Evolutionary conservation across 306 rosid species (phyloP).

Genomic region (Lathyrus oleraceus): DNA sequence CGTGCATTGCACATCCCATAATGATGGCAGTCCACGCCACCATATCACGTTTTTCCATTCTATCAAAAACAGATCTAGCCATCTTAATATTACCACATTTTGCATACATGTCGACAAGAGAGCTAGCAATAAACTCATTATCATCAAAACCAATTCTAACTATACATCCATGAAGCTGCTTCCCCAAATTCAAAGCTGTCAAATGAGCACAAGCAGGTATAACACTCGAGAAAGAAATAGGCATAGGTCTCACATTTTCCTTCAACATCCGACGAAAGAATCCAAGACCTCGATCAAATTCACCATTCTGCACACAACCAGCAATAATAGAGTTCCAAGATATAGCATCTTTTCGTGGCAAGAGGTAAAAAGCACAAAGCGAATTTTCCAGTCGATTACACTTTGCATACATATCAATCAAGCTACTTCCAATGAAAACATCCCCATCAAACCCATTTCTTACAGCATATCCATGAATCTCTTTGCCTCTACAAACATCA

Average conservation of each 20-base stretch:
- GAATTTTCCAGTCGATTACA: constrained; percentile 60
- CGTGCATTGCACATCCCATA: constrained; percentile 91
- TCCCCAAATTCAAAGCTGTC: constrained; percentile 76
- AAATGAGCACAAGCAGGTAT: constrained; percentile 88
- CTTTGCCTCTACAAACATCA: constrained; percentile 68
- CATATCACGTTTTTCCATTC: constrained; percentile 61
- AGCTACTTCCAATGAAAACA: constrained; percentile 76
- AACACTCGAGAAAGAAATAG: constrained; percentile 71
- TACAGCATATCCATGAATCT: constrained; percentile 72
- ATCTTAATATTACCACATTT: constrained; percentile 75
- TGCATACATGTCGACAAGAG: constrained; percentile 86
- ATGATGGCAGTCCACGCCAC: constrained; percentile 91
- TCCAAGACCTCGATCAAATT: constrained; percentile 61
- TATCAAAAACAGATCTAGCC: constrained; percentile 61
- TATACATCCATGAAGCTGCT: constrained; percentile 83
- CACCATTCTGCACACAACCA: constrained; percentile 85
- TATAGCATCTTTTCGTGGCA: constrained; percentile 53
- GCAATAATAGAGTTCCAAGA: constrained; percentile 87
- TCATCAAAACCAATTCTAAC: constrained; percentile 54
- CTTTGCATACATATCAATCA: constrained; percentile 88
- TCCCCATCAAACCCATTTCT: constrained; percentile 67
- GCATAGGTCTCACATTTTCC: constrained; percentile 57
- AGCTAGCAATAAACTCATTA: constrained; percentile 69
- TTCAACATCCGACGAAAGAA: constrained; percentile 65
- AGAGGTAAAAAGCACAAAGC: constrained; percentile 47